Percentiles rank a stretch among this genome's conserved stretches.
These are phyloP conservation scores for Solanum bulbocastanum DNA, from an alignment of 257 asterid species.

Conservation along the genomic window DNA sequence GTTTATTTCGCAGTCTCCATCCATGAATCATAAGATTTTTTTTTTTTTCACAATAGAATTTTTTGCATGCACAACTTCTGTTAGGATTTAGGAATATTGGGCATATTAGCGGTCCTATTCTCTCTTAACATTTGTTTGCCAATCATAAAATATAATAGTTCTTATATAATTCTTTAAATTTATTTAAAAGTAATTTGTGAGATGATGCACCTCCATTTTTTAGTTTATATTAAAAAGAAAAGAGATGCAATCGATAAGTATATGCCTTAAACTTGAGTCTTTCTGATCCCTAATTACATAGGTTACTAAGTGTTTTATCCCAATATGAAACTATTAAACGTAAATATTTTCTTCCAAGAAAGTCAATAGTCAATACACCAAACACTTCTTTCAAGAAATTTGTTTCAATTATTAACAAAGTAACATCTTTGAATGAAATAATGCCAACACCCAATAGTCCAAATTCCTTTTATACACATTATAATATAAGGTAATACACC, in stretches of 20 bases:
- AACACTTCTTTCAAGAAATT: not conserved
- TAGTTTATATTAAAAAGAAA: no score
- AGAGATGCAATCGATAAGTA: no score
- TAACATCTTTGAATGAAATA: not conserved
- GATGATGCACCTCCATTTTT: no score
- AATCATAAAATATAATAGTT: not conserved
- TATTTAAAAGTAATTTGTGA: not conserved
- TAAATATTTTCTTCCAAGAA: not conserved
- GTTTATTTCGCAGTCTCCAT: rapidly evolving
- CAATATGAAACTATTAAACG: not conserved
- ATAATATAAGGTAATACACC: not conserved
- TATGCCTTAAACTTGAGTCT: not conserved
- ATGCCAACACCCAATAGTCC: not conserved
- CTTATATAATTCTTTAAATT: not conserved
- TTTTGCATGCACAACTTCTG: not conserved
- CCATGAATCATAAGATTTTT: no score
- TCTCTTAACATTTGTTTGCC: not conserved
- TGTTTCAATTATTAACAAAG: not conserved
- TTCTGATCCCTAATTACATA: no score
- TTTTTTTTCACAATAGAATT: no score
- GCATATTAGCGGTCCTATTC: not conserved
- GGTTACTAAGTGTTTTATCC: rapidly evolving
- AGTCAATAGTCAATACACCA: not conserved
- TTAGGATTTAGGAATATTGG: not conserved
- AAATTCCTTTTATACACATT: not conserved